Evolutionary conservation across 169 alveolate genomes (phyloP).

Genomic region (Neospora caninum): DNA sequence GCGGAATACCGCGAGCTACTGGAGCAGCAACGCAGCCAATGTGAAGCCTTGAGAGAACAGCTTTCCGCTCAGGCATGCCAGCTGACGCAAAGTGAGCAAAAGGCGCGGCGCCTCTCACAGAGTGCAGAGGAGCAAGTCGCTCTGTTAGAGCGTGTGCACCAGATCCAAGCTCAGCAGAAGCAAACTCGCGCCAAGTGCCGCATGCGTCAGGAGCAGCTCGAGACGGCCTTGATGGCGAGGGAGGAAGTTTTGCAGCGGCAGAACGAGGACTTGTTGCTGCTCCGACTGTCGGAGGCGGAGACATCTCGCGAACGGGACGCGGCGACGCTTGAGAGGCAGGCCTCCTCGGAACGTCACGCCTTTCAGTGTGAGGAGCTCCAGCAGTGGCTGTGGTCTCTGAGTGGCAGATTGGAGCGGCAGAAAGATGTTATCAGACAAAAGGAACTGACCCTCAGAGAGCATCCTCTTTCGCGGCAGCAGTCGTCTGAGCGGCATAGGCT

Average conservation of each 20-base stretch:
- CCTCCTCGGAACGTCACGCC: not conserved
- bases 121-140: not conserved
- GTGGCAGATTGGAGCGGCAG: not conserved
- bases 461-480: not conserved
- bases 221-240: not conserved
- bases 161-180: not conserved
- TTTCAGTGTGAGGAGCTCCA: not conserved
- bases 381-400: not conserved
- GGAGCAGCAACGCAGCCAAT: not conserved
- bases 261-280: not conserved
- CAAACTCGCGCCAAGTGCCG: not conserved
- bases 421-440: not conserved
- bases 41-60: not conserved
- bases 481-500: not conserved
- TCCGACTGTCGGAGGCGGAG: not conserved
- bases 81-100: not conserved
- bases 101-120: not conserved
- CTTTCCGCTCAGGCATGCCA: not conserved
- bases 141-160: not conserved
- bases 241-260: not conserved
- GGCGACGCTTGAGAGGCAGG: not conserved
- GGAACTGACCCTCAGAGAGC: not conserved
- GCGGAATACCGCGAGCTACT: not conserved
- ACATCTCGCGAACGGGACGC: not conserved
- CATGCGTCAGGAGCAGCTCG: not conserved